Conservation (phyloP, 352 stramenopile species). For the Phytophthora gonapodyides region DNA sequence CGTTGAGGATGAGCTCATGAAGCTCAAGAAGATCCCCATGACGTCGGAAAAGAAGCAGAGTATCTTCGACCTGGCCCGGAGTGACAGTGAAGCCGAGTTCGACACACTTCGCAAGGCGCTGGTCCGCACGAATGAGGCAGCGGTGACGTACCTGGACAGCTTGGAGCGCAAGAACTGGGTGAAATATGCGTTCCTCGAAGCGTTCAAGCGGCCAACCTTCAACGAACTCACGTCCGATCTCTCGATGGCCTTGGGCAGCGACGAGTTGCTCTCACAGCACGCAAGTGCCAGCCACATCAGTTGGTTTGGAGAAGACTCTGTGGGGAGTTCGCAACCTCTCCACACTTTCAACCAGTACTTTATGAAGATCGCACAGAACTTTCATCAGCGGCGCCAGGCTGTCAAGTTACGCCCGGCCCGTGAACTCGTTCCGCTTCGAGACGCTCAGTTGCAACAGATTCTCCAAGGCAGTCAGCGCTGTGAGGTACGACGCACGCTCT, state of each 20-base stretch:
- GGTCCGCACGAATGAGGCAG: constrained; percentile 53
- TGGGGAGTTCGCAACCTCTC: constrained; percentile 69
- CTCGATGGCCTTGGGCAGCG: constrained; percentile 43
- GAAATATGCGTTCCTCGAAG: constrained; percentile 77
- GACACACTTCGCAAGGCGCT: constrained; percentile 62
- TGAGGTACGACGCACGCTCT: constrained; percentile 53
- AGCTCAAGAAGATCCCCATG: constrained; percentile 62
- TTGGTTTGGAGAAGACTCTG: constrained; percentile 68
- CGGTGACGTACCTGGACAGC: constrained; percentile 59
- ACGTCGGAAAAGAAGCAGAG: constrained; percentile 68
- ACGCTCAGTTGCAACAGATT: constrained; percentile 69
- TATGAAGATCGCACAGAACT: constrained; percentile 74
- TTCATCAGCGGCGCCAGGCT: constrained; percentile 60
- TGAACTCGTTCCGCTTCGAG: constrained; percentile 66
- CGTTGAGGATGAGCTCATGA: constrained; percentile 70
- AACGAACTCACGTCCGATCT: constrained; percentile 76
- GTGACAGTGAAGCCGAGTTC: constrained; percentile 74
- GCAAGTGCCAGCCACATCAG: constrained; percentile 40
- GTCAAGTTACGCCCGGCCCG: constrained; percentile 57
- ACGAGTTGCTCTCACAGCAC: constrained; percentile 51
- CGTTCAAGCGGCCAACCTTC: constrained; percentile 69
- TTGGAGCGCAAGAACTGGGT: constrained; percentile 68
- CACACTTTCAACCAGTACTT: constrained; percentile 73
- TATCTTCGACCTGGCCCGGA: constrained; percentile 71
- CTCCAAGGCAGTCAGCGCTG: constrained; percentile 77